Percentiles rank a stretch among this genome's conserved stretches.
Conservation (phyloP, 164 flowering plant genomes). For the Hamamelis virginiana region DNA sequence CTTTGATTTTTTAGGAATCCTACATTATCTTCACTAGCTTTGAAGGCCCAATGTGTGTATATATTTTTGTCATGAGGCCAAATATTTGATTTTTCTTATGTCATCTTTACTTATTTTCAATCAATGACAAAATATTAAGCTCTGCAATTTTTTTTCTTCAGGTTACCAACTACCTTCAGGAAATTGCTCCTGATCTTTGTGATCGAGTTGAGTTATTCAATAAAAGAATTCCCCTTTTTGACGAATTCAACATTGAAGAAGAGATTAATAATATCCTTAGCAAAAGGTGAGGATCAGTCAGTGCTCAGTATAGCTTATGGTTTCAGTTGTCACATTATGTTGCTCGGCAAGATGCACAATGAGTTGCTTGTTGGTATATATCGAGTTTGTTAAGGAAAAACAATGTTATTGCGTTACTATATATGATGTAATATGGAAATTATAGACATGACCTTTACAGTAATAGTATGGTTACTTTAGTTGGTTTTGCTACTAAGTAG, state of each 20-base stretch:
- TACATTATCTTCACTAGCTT: neutral
- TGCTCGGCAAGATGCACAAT: neutral
- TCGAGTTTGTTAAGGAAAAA: neutral
- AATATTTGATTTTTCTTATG: neutral
- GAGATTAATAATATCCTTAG: conserved; percentile 84
- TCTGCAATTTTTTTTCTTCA: conserved; percentile 24
- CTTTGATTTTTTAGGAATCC: neutral
- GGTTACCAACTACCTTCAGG: conserved; percentile 95
- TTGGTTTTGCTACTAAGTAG: neutral
- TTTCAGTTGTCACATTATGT: neutral
- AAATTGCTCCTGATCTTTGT: conserved; percentile 90
- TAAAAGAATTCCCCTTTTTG: conserved; percentile 79
- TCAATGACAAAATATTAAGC: neutral
- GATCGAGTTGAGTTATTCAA: conserved; percentile 73
- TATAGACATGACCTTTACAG: neutral
- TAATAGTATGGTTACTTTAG: neutral
- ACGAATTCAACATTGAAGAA: conserved; percentile 82
- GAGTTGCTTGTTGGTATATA: neutral
- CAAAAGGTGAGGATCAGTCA: conserved; percentile 60
- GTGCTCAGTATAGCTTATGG: neutral
- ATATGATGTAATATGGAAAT: neutral
- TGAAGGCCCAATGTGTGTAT: neutral
- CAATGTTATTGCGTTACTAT: neutral
- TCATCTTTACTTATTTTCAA: neutral
- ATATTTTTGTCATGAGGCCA: neutral